phyloP scores from a whole-genome alignment of 345 rosid species.

The Arabidopsis suecica region DNA sequence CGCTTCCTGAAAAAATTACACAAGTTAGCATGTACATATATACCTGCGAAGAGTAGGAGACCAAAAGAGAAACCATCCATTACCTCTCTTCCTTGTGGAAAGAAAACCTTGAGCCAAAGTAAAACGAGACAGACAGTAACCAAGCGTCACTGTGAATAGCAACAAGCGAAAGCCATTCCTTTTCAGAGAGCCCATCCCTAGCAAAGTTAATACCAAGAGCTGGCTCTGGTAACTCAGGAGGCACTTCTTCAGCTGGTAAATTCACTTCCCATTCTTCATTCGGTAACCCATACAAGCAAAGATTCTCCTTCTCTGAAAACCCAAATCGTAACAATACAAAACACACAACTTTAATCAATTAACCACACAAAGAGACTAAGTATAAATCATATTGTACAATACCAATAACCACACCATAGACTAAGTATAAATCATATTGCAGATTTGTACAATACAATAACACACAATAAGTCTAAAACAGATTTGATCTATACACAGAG shows the following conservation, averaged over 20 bases:
- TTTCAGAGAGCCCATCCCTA: conserved; percentile 80
- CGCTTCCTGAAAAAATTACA: conserved; percentile 63
- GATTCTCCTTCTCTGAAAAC: conserved; percentile 77
- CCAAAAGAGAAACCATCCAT: background rate
- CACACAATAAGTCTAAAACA: background rate
- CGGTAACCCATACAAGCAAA: conserved; percentile 79
- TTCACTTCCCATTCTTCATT: conserved; percentile 80
- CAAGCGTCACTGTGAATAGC: conserved; percentile 87
- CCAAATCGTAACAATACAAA: background rate
- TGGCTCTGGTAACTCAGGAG: conserved; percentile 92
- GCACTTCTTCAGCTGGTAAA: conserved; percentile 88
- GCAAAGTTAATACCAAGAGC: conserved; percentile 88
- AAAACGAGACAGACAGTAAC: conserved; percentile 79
- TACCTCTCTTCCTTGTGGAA: conserved; percentile 75
- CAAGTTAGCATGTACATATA: conserved; percentile 1
- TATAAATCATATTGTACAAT: background rate
- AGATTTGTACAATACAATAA: background rate
- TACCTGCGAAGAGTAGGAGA: background rate
- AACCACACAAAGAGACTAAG: background rate
- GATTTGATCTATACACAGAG: background rate
- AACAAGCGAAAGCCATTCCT: conserved; percentile 82
- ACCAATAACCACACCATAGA: background rate
- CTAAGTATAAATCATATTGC: background rate
- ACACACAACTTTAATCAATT: background rate
- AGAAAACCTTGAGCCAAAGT: conserved; percentile 78